Percentiles rank a stretch among this genome's conserved stretches.
phyloP scores from a whole-genome alignment of 306 rosid genomes.

The Vigna nakashimae region DNA sequence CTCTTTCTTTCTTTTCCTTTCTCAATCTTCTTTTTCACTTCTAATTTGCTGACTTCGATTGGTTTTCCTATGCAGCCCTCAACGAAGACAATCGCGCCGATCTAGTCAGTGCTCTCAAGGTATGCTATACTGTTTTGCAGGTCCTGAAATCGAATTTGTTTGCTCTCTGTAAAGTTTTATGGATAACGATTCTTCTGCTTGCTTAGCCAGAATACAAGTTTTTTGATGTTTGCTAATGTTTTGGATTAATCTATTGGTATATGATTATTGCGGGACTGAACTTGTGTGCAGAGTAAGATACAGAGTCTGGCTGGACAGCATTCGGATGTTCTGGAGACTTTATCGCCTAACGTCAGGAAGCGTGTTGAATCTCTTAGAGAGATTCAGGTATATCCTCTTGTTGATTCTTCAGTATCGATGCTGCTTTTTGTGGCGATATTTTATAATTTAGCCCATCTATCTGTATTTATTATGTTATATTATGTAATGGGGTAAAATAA shows the following conservation, averaged over 20 bases:
- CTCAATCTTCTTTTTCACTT: not conserved
- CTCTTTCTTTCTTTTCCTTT: not conserved
- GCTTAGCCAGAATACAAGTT: not conserved
- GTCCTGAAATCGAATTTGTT: not conserved
- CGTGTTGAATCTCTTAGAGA: conserved; percentile 89
- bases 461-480: not conserved
- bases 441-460: not conserved
- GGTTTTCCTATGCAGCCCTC: conserved; percentile 52
- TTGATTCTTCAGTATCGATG: not conserved
- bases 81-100: conserved; percentile 73
- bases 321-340: conserved; percentile 67
- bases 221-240: not conserved
- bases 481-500: not conserved
- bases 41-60: not conserved
- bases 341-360: conserved; percentile 71
- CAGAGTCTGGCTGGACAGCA: conserved; percentile 89
- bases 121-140: not conserved
- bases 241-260: not conserved
- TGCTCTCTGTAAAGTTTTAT: not conserved
- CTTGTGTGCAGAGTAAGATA: conserved; percentile 67
- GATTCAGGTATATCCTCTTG: conserved; percentile 66
- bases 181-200: not conserved
- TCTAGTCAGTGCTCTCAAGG: conserved; percentile 90
- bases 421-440: not conserved
- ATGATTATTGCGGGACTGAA: not conserved